phyloP scores from a whole-genome alignment of 768 basidiomycete species.

The Podaxis sp. region DNA sequence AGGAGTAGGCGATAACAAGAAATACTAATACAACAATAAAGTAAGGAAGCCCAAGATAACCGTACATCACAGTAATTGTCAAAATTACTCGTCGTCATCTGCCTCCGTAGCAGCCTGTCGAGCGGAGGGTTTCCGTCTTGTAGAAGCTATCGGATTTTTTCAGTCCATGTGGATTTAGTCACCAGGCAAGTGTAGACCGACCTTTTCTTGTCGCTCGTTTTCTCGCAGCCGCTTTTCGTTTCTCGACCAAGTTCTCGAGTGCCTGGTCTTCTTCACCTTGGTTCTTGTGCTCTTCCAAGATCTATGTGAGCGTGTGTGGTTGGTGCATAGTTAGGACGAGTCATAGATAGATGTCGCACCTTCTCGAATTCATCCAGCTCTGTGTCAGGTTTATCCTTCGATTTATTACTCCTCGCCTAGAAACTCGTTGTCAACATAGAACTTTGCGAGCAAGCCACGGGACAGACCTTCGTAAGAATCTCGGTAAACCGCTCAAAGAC shows the following conservation, averaged over 20 bases:
- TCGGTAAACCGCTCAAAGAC: slow-evolving; percentile 86
- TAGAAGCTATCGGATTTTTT: background rate
- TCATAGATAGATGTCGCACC: slow-evolving; percentile 36
- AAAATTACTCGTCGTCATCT: slow-evolving; percentile 9
- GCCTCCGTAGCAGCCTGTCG: slow-evolving; percentile 4
- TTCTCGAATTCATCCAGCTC: slow-evolving; percentile 95
- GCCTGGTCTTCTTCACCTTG: slow-evolving; percentile 94
- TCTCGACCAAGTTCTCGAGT: slow-evolving; percentile 81
- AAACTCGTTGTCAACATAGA: background rate
- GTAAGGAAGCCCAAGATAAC: background rate
- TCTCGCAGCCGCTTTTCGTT: slow-evolving; percentile 79
- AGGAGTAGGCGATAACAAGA: background rate
- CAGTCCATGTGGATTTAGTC: background rate
- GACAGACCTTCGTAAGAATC: slow-evolving; percentile 80
- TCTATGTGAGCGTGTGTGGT: slow-evolving; percentile 42
- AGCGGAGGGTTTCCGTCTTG: slow-evolving; percentile 3
- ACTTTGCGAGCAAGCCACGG: background rate
- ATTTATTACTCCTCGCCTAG: slow-evolving; percentile 87
- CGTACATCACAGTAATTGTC: background rate
- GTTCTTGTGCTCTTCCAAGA: slow-evolving; percentile 75
- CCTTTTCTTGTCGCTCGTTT: slow-evolving; percentile 58
- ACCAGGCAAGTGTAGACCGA: slow-evolving; percentile 20
- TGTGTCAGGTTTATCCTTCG: slow-evolving; percentile 86
- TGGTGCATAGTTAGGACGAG: background rate
- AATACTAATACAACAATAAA: background rate